Evolutionary conservation across 2,329 filamentous ascomycete species (phyloP).

Genomic region (Aspergillus ochraceus): DNA sequence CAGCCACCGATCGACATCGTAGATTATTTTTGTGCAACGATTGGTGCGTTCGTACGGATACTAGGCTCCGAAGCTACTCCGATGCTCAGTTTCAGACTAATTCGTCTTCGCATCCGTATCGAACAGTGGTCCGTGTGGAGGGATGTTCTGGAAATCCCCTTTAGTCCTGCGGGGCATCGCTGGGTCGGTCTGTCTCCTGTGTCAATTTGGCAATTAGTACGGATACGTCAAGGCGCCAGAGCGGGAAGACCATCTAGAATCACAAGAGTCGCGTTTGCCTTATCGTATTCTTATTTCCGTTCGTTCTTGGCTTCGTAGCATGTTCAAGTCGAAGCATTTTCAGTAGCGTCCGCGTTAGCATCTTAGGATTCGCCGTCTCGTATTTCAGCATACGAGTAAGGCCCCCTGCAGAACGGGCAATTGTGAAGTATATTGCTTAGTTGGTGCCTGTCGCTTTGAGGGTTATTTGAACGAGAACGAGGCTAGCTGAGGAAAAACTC

Average conservation of each 20-base stretch:
- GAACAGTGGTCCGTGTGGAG: not conserved
- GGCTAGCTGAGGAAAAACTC: not conserved
- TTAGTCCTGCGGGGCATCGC: not conserved
- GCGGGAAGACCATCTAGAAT: not conserved
- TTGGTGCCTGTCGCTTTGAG: not conserved
- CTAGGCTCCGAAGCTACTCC: not conserved
- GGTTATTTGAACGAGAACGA: not conserved
- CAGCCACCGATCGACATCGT: not conserved
- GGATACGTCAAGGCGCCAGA: too few relatives aligned
- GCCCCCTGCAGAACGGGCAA: not conserved
- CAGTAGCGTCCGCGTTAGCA: not conserved
- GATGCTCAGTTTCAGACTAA: not conserved
- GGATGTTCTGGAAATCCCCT: not conserved
- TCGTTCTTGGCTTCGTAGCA: not conserved
- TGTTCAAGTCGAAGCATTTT: not conserved
- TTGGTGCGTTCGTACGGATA: not conserved
- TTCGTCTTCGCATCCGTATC: not conserved
- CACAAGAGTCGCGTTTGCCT: not conserved
- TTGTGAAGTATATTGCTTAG: not conserved
- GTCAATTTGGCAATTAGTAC: not conserved
- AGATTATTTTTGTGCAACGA: not conserved
- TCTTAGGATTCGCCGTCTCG: not conserved
- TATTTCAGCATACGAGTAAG: not conserved
- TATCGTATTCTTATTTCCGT: not conserved
- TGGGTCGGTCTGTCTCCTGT: not conserved